phyloP scores from a whole-genome alignment of 192 early-diverging fungal genomes.

The Coemansia biformis region DNA sequence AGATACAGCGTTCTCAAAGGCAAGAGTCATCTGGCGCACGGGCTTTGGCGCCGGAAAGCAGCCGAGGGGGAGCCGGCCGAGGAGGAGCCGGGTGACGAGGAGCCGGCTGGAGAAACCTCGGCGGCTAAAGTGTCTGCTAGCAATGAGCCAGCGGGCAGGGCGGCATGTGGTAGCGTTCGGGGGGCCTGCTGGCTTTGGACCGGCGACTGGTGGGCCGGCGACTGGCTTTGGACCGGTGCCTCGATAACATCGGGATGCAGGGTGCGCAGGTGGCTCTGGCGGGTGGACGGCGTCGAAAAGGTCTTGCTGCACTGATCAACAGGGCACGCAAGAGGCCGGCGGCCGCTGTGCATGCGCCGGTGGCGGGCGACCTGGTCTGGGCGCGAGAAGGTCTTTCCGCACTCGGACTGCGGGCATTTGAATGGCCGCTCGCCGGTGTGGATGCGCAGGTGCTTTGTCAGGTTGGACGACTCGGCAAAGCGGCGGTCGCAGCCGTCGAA shows the following conservation, averaged over 20 bases:
- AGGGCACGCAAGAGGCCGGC: slow-evolving; percentile 31
- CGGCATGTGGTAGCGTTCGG: too few relatives aligned
- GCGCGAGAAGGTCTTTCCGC: slow-evolving; percentile 67
- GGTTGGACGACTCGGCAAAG: slow-evolving; percentile 56
- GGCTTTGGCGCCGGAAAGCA: too few relatives aligned
- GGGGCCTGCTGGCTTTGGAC: not conserved
- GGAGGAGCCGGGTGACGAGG: too few relatives aligned
- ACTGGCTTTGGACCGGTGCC: not conserved
- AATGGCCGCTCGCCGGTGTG: slow-evolving; percentile 76
- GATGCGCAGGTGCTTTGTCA: slow-evolving; percentile 68
- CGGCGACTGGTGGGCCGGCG: too few relatives aligned
- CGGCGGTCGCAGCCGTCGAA: slow-evolving; percentile 37
- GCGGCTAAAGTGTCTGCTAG: too few relatives aligned
- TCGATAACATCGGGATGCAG: slow-evolving; percentile 13
- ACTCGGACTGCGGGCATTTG: slow-evolving; percentile 58
- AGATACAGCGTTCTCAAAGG: too few relatives aligned
- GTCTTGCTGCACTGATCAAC: slow-evolving; percentile 32
- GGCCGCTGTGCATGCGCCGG: slow-evolving; percentile 45
- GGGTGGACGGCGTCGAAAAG: slow-evolving; percentile 31
- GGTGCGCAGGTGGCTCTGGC: slow-evolving; percentile 29
- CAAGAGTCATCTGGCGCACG: too few relatives aligned
- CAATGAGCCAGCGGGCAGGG: too few relatives aligned
- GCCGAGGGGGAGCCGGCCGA: too few relatives aligned
- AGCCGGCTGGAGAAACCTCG: too few relatives aligned
- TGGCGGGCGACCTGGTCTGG: slow-evolving; percentile 69